phyloP scores from a whole-genome alignment of 768 basidiomycete genomes.

The Leccinum subgranulosum region DNA sequence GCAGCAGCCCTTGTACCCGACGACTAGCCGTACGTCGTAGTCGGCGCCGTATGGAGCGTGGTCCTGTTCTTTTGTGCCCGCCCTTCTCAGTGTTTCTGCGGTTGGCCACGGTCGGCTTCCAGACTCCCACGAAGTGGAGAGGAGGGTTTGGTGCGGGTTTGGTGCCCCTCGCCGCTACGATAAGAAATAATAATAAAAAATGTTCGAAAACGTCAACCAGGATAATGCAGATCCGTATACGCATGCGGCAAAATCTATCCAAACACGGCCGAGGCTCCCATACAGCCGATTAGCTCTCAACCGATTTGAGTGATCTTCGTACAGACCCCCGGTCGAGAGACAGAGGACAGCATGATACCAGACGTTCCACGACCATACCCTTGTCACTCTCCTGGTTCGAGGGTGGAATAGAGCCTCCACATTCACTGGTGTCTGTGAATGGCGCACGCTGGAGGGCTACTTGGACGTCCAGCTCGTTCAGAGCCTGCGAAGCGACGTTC shows the following conservation, averaged over 20 bases:
- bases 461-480: slow-evolving; percentile 6
- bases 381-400: neutral
- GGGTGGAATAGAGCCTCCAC: neutral
- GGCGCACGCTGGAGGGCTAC: slow-evolving; percentile 9
- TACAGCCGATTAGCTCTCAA: neutral
- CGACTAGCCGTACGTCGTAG: too few species aligned
- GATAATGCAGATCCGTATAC: neutral
- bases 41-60: too few species aligned
- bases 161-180: too few species aligned
- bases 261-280: neutral
- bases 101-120: too few species aligned
- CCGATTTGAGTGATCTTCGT: neutral
- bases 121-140: too few species aligned
- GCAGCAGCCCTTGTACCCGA: too few species aligned
- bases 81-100: too few species aligned
- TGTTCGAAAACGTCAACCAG: too few species aligned
- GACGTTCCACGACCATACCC: neutral
- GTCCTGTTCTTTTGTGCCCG: too few species aligned
- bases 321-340: neutral
- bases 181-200: too few species aligned
- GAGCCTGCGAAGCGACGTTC: neutral
- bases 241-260: neutral
- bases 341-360: neutral
- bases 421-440: neutral
- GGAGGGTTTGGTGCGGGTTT: too few species aligned